Evolutionary conservation across 768 basidiomycete genomes (phyloP), one percentile per base, ranked within the genome.

Genomic region (Clavulina sp.): DNA sequence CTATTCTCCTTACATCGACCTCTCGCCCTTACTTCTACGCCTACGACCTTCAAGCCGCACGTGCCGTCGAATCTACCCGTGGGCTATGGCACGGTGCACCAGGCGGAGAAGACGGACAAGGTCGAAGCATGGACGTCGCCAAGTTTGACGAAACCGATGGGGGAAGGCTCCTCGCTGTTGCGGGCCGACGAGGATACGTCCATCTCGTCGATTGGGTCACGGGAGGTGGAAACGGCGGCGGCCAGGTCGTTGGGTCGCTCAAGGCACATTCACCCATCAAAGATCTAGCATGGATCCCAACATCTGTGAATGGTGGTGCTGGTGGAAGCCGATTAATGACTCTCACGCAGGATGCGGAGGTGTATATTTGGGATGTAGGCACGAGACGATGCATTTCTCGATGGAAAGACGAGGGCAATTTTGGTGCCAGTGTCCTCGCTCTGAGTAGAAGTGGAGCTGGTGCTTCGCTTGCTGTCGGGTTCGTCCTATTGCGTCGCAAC

Each of bases 301-400:
- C n/a, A n/a, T n/a, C n/a, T n/a, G n/a, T n/a, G n/a, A 26, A 19
- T 9, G 28, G 57, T 50, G 52, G 64, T 49, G 58, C 51, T 43
- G 65, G 41, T 58, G 64, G 18, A 66, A 67, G 31, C n/a, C 29
- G 26, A 9, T 66, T 80, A 66, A 62, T 84, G 73, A 68, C 81
- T 58, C 57, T 80, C 64, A 73, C 87, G 52, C 68, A 84, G 66
- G 65, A 89, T 69, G 74, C 84, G 0, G 85, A 95, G 63, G 80
- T 95, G 7, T 95, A 88, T 62, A 68, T 95, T 5, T 99, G 92
- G 91, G 85, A 96, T 67, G 73, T 97, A 1, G 78, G 78, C 0
- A 73, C 81, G 59, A 69, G 86, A 54, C 68, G 74, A 55, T 92
- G 93, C 62, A 65, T 85, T 13, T 72, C 74, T 54, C 73, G 81